Conservation (phyloP, 2,329 filamentous ascomycete species). For the Penicillium decumbens region DNA sequence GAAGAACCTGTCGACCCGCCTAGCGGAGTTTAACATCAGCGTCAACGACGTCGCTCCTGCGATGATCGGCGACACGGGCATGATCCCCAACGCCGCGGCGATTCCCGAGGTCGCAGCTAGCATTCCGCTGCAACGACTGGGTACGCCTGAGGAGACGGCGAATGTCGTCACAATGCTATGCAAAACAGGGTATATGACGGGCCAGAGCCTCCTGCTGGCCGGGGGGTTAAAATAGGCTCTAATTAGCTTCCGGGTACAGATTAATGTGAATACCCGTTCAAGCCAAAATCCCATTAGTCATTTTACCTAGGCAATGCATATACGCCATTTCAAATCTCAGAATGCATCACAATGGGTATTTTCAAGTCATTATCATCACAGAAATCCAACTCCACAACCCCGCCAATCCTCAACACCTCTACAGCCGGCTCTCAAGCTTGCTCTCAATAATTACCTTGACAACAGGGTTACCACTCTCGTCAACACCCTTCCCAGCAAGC, state of each 20-base stretch:
- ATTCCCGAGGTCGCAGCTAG: slow-evolving; percentile 56
- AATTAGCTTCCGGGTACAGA: neutral
- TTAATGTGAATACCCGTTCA: neutral
- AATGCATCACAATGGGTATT: slow-evolving; percentile 18
- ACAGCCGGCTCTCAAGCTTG: slow-evolving; percentile 14
- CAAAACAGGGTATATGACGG: slow-evolving; percentile 58
- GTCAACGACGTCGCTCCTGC: slow-evolving; percentile 66
- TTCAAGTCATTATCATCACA: slow-evolving; percentile 14
- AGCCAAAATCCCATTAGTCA: neutral
- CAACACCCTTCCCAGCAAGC: slow-evolving; percentile 48
- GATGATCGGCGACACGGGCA: slow-evolving; percentile 62
- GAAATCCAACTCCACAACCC: neutral
- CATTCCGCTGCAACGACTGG: slow-evolving; percentile 57
- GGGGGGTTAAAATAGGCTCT: slow-evolving; percentile 48
- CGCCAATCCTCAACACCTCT: neutral
- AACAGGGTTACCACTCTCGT: slow-evolving; percentile 50
- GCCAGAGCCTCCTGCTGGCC: slow-evolving; percentile 52
- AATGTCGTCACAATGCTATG: slow-evolving; percentile 59
- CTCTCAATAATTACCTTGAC: slow-evolving; percentile 50
- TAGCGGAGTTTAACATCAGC: slow-evolving; percentile 58
- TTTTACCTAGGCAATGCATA: neutral
- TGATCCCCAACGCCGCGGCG: slow-evolving; percentile 57
- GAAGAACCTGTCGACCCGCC: slow-evolving; percentile 57
- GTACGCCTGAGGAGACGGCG: slow-evolving; percentile 56
- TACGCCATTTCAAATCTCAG: slow-evolving; percentile 1